Evolutionary conservation across 257 asterid genomes (phyloP), one percentile per base, ranked within the genome.

Genomic region (Penstemon davidsonii): DNA sequence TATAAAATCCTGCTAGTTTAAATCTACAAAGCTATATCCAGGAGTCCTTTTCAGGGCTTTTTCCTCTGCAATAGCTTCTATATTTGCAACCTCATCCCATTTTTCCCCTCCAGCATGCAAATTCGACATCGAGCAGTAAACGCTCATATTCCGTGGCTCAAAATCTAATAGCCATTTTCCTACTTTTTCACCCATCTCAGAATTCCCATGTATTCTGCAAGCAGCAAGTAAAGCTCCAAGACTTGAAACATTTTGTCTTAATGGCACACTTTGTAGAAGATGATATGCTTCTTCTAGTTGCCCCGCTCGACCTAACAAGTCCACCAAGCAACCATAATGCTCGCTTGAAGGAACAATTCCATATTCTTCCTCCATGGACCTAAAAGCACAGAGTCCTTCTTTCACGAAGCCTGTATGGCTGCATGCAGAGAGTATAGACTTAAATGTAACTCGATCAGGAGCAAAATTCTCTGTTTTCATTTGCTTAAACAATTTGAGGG

Each of bases 301-400:
- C 12, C 90, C 94, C 37, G 82, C 88, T 62, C 90, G 79, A 37
- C 88, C 82, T 33, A 87, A 62, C 76, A 84, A 40, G 55, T 87
- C 94, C 75, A 87, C 88, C 42, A 87, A 42, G 45, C 94, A 87
- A 8, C 90, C 73, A n/a, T 75, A 87, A 64, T 87, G 94, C 76
- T 87, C 90, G 19, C 77, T 84, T 2, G 82, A 65, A 41, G 94
- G 90, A 60, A 38, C 44, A 10, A 84, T 57, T 8, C 78, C 73
- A 6, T 82, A 58, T 15, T 82, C 84, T 33, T 73, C 82, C 69
- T 63, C 80, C 90, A 84, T 82, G 19, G 87, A 76, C 54, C 33
- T 59, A 76, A 82, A 82, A 25, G 69, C 68, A 5, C 11, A 8
- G 8, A 87, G 46, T 10, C 94, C 94, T 73, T 82, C 83, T 5